These are phyloP conservation scores for Potentilla sterilis DNA, from an alignment of 306 rosid genomes.

Conservation along the genomic window DNA sequence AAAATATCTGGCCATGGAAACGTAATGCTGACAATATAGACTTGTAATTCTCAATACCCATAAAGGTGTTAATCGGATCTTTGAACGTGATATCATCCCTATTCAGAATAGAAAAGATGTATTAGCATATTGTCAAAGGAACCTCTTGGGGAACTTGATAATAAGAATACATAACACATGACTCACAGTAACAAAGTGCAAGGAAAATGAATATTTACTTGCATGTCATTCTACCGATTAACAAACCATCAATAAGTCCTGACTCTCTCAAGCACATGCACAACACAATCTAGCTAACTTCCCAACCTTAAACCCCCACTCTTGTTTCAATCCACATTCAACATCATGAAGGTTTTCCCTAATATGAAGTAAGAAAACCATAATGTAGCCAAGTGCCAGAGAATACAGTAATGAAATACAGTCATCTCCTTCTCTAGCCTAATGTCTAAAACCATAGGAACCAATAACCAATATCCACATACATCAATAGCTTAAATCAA, in stretches of 20 bases:
- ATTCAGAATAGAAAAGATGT: slow-evolving; percentile 5
- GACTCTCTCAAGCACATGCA: neutral
- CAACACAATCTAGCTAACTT: neutral
- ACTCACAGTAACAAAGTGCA: neutral
- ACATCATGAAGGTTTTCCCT: neutral
- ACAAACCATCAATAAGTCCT: neutral
- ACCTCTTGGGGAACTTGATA: neutral
- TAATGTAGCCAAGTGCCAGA: neutral
- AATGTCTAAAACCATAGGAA: neutral
- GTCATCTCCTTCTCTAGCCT: neutral
- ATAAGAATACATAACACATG: neutral
- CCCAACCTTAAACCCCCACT: neutral
- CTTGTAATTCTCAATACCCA: slow-evolving; percentile 81
- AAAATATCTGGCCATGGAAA: slow-evolving; percentile 71
- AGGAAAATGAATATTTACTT: neutral
- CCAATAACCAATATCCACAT: neutral
- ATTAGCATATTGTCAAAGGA: neutral
- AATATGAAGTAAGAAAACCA: neutral
- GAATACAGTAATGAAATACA: neutral
- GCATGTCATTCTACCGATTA: neutral
- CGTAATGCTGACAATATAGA: slow-evolving; percentile 75
- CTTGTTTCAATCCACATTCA: neutral
- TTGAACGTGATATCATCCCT: slow-evolving; percentile 89
- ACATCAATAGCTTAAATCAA: neutral
- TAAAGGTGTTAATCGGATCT: slow-evolving; percentile 77